phyloP scores from a whole-genome alignment of 805 yeast genomes.

The Hanseniaspora opuntiae region DNA sequence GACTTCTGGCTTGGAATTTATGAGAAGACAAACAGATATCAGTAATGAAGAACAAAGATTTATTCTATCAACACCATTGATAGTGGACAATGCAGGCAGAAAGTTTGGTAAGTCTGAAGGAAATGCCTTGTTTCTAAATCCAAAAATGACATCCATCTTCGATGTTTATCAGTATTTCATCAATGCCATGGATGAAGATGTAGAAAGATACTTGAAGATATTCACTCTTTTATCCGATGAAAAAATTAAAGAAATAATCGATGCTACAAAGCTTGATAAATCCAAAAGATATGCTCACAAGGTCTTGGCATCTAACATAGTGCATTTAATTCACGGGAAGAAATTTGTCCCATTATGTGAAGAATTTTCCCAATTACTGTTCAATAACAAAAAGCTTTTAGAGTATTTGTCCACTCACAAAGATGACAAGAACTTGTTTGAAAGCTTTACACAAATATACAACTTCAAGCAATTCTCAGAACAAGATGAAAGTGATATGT shows the following conservation, averaged over 20 bases:
- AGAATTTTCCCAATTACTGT: conserved; percentile 52
- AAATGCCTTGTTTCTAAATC: conserved; percentile 80
- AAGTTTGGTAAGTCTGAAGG: conserved; percentile 97
- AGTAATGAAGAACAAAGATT: conserved; percentile 30
- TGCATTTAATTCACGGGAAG: conserved; percentile 75
- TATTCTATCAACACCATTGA: conserved; percentile 80
- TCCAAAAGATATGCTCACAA: conserved; percentile 60
- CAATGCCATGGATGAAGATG: conserved; percentile 64
- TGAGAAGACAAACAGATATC: conserved; percentile 33
- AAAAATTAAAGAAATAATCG: conserved; percentile 42
- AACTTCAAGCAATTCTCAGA: conserved; percentile 14
- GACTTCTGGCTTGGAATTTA: conserved; percentile 86
- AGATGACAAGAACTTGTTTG: not conserved
- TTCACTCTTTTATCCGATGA: conserved; percentile 65
- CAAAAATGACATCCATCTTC: conserved; percentile 60
- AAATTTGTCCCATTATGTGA: conserved; percentile 59
- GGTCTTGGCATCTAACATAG: conserved; percentile 67
- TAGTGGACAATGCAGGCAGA: conserved; percentile 78
- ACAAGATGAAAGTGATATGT: conserved; percentile 2
- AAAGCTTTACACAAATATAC: not conserved
- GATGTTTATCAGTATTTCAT: conserved; percentile 76
- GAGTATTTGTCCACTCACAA: conserved; percentile 9
- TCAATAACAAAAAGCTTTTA: conserved; percentile 22
- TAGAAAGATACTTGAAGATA: conserved; percentile 51
- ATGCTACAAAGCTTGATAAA: conserved; percentile 44